phyloP scores from a whole-genome alignment of 1,139 yeast species.

The Diutina rugosa region DNA sequence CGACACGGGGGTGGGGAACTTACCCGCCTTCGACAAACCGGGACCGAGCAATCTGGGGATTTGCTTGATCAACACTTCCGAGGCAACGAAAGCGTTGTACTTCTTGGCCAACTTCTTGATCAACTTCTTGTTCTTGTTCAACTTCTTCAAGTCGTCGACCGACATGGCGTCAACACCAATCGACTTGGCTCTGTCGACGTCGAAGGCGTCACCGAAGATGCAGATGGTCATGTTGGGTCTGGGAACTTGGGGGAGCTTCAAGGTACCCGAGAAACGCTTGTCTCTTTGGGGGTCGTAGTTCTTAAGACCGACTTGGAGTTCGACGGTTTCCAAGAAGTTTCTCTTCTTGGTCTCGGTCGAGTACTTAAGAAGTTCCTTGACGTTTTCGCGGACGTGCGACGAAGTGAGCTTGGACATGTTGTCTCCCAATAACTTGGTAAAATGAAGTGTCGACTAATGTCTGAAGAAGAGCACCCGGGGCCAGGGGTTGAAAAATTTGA shows the following conservation, averaged over 20 bases:
- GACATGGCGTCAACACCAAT: slow-evolving; percentile 99
- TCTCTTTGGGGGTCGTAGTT: slow-evolving; percentile 99
- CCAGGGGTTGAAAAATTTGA: background rate
- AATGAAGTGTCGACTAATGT: slow-evolving; percentile 14
- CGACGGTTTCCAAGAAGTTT: slow-evolving; percentile 99
- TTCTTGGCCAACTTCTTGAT: slow-evolving; percentile 99
- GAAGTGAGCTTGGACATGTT: slow-evolving; percentile 89
- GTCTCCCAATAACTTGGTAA: slow-evolving; percentile 64
- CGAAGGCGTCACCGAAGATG: slow-evolving; percentile 99
- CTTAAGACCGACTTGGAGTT: slow-evolving; percentile 99
- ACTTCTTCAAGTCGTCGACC: slow-evolving; percentile 98
- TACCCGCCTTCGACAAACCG: slow-evolving; percentile 99
- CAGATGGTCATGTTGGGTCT: slow-evolving; percentile 99
- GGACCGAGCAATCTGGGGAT: slow-evolving; percentile 99
- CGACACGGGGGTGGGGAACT: slow-evolving; percentile 99
- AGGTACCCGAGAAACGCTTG: slow-evolving; percentile 99
- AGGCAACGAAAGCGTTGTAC: slow-evolving; percentile 99
- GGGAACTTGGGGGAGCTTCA: slow-evolving; percentile 97
- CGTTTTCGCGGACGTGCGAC: slow-evolving; percentile 94
- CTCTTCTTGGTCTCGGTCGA: slow-evolving; percentile 98
- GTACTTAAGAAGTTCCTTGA: slow-evolving; percentile 80
- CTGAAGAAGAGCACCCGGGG: background rate
- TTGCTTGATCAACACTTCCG: slow-evolving; percentile 98
- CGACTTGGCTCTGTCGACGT: slow-evolving; percentile 99
- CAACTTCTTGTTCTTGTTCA: slow-evolving; percentile 99